Evolutionary conservation across 2,329 filamentous ascomycete species (phyloP), one percentile per base, ranked within the genome.

Genomic region (Arthrocladium fulminans): DNA sequence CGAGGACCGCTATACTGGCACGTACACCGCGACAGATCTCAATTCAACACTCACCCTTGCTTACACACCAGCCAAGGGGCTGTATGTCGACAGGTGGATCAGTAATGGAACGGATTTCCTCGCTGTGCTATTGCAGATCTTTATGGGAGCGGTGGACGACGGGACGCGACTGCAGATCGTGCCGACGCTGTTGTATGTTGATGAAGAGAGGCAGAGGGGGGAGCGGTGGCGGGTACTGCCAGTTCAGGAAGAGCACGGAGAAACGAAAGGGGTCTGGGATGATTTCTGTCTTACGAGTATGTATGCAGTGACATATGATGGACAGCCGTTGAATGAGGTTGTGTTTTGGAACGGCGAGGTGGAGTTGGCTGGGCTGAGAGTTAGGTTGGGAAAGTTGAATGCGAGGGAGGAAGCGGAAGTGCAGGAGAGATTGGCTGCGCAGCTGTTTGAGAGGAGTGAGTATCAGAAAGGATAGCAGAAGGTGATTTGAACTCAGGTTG

Each of bases 271-370:
- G 27, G 27, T 29, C 13, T 29, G 27, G 27, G 45, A 66, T 45
- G 65, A 68, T 7, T 66, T 64, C 34, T 69, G 66, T 45, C 29
- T 59, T 2, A 60, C 56, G 0, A 54, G 67, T 48, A 52, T 66
- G 3, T 63, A 67, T 17, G 51, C 48, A 2, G 34, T 56, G 2
- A 54, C 54, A n/a, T 68, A 68, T 52, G 66, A 57, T 2, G 61
- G 58, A 1, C 44, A 60, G 12, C 60, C 62, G 0, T 35, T 67
- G 10, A 66, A 65, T 22, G 64, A 65, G 42, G 23, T 62, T 3
- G 58, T 65, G 0, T 66, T 69, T 41, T 67, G 65, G 65, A 53
- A 59, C 19, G 27, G 27, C 8, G 39, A 42, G 22, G 39, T 24
- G 5, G 15, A 42, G 22, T 42, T 42, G 24, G 23, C 39, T 19